These are phyloP conservation scores for Seminavis robusta DNA, from an alignment of 108 stramenopile species.

Conservation along the genomic window DNA sequence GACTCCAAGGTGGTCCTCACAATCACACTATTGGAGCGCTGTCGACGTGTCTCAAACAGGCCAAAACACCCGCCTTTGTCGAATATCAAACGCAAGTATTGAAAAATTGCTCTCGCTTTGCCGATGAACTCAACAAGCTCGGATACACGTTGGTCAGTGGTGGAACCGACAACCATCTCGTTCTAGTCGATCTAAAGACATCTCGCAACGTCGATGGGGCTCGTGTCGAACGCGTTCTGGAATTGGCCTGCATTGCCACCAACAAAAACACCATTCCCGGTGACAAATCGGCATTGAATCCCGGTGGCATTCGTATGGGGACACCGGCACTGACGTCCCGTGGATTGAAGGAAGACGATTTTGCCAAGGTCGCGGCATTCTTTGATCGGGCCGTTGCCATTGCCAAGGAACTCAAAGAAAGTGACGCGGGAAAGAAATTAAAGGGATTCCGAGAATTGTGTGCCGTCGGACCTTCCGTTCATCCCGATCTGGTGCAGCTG, in stretches of 20 bases:
- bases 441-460: constrained; percentile 92
- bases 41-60: constrained; percentile 95
- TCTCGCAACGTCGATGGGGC: constrained; percentile 92
- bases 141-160: constrained; percentile 97
- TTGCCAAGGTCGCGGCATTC: constrained; percentile 92
- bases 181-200: constrained; percentile 96
- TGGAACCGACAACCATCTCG: constrained; percentile 99
- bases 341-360: constrained; percentile 97
- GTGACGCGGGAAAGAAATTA: constrained; percentile 82
- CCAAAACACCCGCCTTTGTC: constrained; percentile 86
- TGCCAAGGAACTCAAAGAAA: constrained; percentile 80
- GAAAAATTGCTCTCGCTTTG: constrained; percentile 72
- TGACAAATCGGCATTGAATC: constrained; percentile 91
- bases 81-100: constrained; percentile 95
- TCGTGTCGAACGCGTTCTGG: constrained; percentile 96
- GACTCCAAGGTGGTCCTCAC: constrained; percentile 99
- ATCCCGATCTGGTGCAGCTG: constrained; percentile 79
- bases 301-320: constrained; percentile 99
- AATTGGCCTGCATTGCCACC: constrained; percentile 92
- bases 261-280: constrained; percentile 98
- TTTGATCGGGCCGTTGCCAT: constrained; percentile 96
- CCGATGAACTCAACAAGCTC: constrained; percentile 66
- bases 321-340: constrained; percentile 97
- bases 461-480: constrained; percentile 88
- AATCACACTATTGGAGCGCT: constrained; percentile 99